These are phyloP conservation scores for Botryosphaeria dothidea DNA, from an alignment of 2,329 filamentous ascomycete genomes.

Conservation along the genomic window DNA sequence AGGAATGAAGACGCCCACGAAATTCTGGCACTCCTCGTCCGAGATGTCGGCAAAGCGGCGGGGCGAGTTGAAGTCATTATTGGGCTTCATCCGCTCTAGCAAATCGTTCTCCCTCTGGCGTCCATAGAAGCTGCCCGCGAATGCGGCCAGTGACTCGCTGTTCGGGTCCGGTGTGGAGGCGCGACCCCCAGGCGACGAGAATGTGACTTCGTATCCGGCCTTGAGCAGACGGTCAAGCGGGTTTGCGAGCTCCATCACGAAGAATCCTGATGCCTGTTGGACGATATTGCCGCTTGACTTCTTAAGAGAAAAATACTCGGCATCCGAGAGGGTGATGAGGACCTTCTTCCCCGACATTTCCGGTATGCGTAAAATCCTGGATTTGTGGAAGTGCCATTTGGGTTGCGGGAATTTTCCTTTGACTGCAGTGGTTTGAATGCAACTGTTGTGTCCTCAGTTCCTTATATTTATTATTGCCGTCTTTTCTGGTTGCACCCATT, in stretches of 20 bases:
- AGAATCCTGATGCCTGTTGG: constrained; percentile 32
- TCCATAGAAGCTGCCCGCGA: constrained; percentile 50
- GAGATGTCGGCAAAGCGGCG: constrained; percentile 40
- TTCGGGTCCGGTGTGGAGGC: constrained; percentile 45
- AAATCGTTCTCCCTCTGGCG: constrained; percentile 42
- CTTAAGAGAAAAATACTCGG: constrained; percentile 39
- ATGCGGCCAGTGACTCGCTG: constrained; percentile 44
- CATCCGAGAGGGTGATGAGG: constrained; percentile 48
- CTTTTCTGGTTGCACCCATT: not conserved
- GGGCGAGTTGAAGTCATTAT: constrained; percentile 45
- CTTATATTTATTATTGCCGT: not conserved
- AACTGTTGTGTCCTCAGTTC: too few relatives aligned
- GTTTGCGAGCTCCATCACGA: constrained; percentile 36
- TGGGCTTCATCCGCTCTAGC: constrained; percentile 47
- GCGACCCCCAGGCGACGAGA: constrained; percentile 46
- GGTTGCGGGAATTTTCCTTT: too few relatives aligned
- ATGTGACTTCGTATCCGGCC: constrained; percentile 44
- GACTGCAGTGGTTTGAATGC: too few relatives aligned
- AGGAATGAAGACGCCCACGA: constrained; percentile 46
- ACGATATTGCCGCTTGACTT: constrained; percentile 25
- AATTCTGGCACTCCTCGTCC: constrained; percentile 43
- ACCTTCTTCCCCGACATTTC: constrained; percentile 35
- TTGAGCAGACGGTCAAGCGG: constrained; percentile 32
- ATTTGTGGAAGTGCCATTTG: too few relatives aligned
- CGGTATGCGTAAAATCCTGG: not conserved